Evolutionary conservation across 2,329 filamentous ascomycete species (phyloP), one percentile per base, ranked within the genome.

Genomic region (Coniochaeta ligniaria): DNA sequence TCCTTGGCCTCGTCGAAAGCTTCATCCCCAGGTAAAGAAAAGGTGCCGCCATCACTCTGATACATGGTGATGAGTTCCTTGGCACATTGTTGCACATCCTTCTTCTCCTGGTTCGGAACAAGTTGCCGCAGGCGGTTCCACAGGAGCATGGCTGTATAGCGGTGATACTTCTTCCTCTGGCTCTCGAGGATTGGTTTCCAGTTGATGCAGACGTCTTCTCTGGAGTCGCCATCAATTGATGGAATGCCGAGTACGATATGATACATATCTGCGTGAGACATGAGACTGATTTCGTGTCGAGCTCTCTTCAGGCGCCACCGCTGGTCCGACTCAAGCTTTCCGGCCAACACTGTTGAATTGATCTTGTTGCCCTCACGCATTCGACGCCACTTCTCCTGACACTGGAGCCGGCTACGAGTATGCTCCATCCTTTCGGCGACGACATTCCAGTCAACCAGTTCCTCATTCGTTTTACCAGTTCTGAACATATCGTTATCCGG

Each of bases 331-430:
- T 52, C 47, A 58, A 58, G 60, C 38, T 28, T 63, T 16, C 60
- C 65, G 61, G 20, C 65, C 59, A 62, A 64, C 24, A 12, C 55
- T 63, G 47, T 52, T 5, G 24, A 66, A 64, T 57, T 62, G 56
- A 50, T 61, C 54, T 26, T 62, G 22, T 70, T 67, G 16, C 67
- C 63, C n/a, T 71, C 67, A 58, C 74, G 71, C 20, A 85, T 64
- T 31, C 75, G 71, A 62, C 82, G 83, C 86, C 87, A 92, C 69
- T 92, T 92, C 28, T 79, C 78, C 28, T 81, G 78, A 68, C 88
- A 91, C 69, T 91, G 88, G 26, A 90, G 78, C 3, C 86, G 81
- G 63, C 82, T 89, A 52, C 90, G 80, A 9, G 78, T 84, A 56
- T 78, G 76, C 16, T 75, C 78, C 83, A 92, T 86, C 59, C 79